These are phyloP conservation scores for Mortierella antarctica DNA, from an alignment of 192 early-diverging fungal genomes.

Conservation along the genomic window DNA sequence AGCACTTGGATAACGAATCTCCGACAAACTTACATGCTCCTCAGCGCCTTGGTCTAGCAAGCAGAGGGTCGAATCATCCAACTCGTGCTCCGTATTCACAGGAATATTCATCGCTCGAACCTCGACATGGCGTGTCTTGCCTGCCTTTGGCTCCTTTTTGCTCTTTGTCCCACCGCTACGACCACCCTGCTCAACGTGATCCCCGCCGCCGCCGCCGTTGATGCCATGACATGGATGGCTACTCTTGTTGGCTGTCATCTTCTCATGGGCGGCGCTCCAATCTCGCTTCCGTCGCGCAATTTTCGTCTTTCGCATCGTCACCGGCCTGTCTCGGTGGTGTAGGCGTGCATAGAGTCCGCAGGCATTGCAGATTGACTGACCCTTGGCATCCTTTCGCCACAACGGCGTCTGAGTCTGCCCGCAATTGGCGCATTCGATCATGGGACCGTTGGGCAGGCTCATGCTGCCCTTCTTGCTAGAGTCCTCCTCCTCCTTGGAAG, in stretches of 20 bases:
- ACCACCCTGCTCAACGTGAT: background rate
- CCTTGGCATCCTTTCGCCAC: conserved; percentile 82
- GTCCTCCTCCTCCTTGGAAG: background rate
- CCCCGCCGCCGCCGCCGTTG: background rate
- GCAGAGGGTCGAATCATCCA: conserved; percentile 26
- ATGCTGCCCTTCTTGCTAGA: background rate
- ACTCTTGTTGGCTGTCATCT: background rate
- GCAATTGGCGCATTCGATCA: conserved; percentile 75
- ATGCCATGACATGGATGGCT: background rate
- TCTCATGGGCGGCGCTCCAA: conserved; percentile 31
- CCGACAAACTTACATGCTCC: conserved; percentile 2
- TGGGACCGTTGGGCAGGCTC: background rate
- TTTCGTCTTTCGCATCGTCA: conserved; percentile 65
- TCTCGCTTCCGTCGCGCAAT: conserved; percentile 63
- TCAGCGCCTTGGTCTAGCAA: background rate
- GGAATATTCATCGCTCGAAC: conserved; percentile 50
- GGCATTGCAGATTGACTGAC: conserved; percentile 83
- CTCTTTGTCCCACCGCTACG: background rate
- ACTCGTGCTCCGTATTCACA: conserved; percentile 24
- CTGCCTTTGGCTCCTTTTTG: background rate
- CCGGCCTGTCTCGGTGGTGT: conserved; percentile 63
- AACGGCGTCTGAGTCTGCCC: conserved; percentile 82
- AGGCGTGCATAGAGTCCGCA: conserved; percentile 73
- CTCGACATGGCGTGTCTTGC: conserved; percentile 7
- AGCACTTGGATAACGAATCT: background rate